Evolutionary conservation across 1,284 basidiomycete species (phyloP), one percentile per base, ranked within the genome.

Genomic region (Lignosus rhinocerotis): DNA sequence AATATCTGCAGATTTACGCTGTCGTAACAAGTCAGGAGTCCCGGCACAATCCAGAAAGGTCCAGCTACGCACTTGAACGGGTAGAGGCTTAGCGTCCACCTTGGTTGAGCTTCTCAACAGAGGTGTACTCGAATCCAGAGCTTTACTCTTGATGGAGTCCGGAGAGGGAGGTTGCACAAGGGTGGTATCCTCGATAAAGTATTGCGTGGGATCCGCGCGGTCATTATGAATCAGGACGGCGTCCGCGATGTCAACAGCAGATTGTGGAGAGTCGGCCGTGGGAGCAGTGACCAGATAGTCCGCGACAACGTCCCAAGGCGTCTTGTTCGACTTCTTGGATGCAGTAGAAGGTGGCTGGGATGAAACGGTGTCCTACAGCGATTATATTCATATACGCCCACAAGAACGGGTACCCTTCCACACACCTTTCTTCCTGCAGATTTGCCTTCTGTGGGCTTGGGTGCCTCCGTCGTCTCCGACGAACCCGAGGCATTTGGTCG

Each of bases 221-320:
- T 36, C 39, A 17, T 43, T n/a, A 10, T 51, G 16, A 6, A 21
- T 36, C 12, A 30, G 33, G 1, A 10, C 12, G 9, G 10, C 36
- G 30, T 30, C n/a, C n/a, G 25, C 39, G n/a, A 25, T 11, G 2
- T 19, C n/a, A 4, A 25, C 21, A 8, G 25, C 25, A 30, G 19
- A 12, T 10, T 5, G 10, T 14, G 30, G 11, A 19, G 43, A 39
- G 1, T 39, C 11, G 12, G 36, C 36, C 36, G 5, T 6, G 36
- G 11, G 36, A n/a, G 5, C 11, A n/a, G 36, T 14, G 12, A n/a
- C n/a, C 36, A 12, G 9, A 17, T 16, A 14, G 21, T 58, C 47
- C 16, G 50, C 56, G 31, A 45, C 33, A 10, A 25, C 42, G 41
- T 63, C 61, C 66, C 66, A 67, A 1, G 66, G 61, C 14, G 61